Conservation (phyloP, 2,329 filamentous ascomycete species). For the Neospermospora avenae region DNA sequence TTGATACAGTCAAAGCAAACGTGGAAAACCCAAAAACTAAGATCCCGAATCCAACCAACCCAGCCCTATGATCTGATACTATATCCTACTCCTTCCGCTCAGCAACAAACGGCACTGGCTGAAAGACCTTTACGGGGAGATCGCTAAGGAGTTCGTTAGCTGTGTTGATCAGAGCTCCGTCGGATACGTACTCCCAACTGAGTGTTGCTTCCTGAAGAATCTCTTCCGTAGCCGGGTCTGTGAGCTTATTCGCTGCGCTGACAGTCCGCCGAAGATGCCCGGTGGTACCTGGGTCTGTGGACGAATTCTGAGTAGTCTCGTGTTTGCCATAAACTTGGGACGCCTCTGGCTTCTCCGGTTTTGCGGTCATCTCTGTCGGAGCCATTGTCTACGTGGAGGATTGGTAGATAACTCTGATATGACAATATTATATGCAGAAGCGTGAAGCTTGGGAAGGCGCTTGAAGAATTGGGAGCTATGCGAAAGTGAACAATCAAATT, state of each 20-base stretch:
- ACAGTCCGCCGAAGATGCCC: slow-evolving; percentile 11
- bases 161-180: neutral
- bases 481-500: slow-evolving; percentile 2
- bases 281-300: slow-evolving; percentile 9
- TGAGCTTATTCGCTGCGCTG: slow-evolving; percentile 12
- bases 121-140: neutral
- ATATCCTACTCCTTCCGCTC: slow-evolving; percentile 1
- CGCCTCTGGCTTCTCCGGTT: slow-evolving; percentile 3
- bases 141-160: slow-evolving; percentile 1
- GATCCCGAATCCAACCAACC: neutral
- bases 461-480: slow-evolving; percentile 3
- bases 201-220: slow-evolving; percentile 4
- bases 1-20: slow-evolving; percentile 1
- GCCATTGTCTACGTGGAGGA: too few relatives aligned
- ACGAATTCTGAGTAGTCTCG: slow-evolving; percentile 5
- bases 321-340: slow-evolving; percentile 1
- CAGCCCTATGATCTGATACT: neutral
- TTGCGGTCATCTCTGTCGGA: slow-evolving; percentile 3
- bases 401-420: too few relatives aligned
- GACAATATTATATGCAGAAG: too few relatives aligned
- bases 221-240: slow-evolving; percentile 13
- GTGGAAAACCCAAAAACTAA: neutral
- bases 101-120: neutral
- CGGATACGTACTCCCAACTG: neutral
- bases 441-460: too few relatives aligned